A percentile compares a stretch with the other conserved stretches of the same genome.
phyloP scores from a whole-genome alignment of 139 green algal species.

The Chlorella sorokiniana region DNA sequence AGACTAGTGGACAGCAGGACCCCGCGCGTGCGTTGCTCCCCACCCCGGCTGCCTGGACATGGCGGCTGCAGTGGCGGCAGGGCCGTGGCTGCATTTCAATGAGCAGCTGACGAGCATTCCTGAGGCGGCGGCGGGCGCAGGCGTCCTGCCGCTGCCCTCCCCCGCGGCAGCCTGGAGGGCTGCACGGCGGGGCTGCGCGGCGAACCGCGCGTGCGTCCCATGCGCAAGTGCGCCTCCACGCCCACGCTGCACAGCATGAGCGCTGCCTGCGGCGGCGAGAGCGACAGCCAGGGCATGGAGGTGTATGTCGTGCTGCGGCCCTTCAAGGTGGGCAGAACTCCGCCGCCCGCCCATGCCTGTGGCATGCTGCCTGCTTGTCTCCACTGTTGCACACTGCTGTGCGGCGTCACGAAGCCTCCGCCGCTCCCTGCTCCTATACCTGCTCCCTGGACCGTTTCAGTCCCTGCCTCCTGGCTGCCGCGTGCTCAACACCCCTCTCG shows the following conservation, averaged over 20 bases:
- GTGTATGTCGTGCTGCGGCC: constrained; percentile 64
- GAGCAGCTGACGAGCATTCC: constrained; percentile 1
- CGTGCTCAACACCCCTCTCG: not conserved
- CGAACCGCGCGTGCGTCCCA: not conserved
- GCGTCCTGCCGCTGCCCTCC: not conserved
- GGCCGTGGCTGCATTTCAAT: not conserved
- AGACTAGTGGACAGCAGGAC: not conserved
- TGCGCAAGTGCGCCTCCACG: constrained; percentile 31
- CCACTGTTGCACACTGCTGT: not conserved
- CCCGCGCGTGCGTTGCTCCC: not conserved
- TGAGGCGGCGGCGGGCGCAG: not conserved
- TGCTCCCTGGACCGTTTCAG: not conserved
- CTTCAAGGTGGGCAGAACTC: constrained; percentile 41
- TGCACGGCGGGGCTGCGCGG: not conserved
- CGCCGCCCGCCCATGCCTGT: no score
- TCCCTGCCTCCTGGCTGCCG: not conserved
- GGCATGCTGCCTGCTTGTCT: no score
- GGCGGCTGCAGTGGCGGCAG: not conserved
- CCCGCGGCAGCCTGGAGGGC: not conserved
- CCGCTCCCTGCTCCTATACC: no score
- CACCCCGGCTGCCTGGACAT: not conserved
- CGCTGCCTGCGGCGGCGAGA: not conserved
- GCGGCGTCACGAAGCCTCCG: no score
- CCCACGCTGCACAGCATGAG: constrained; percentile 23
- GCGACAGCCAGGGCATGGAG: constrained; percentile 41